Base-by-base conservation (phyloP, 163 green algal genomes). In the Chloromonas sp. region DNA sequence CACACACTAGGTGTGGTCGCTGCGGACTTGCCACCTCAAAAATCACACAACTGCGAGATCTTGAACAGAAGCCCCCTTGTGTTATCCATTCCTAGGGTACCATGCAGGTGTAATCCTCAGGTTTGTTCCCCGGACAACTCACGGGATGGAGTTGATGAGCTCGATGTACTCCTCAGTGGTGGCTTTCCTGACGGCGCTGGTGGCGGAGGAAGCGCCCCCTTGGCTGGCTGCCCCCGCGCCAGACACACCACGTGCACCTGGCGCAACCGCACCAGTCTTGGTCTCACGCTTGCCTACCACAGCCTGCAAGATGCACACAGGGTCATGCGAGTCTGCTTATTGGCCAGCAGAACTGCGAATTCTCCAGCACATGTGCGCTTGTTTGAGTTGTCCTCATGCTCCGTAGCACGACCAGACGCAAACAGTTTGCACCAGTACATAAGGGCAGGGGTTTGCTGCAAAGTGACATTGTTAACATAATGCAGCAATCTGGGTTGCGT, bases 141-240 rank as follows among this genome's bases (percentile, higher is more conserved):
- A 87, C 77, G 87, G 87, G 2, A 89, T 84, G 1, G 70, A 86
- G 3, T 85, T 84, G 1, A 92, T 84, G 82, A 91, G 79, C 87
- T 90, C 89, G 5, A 85, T 81, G 58, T 95, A 95, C 83, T 93
- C 84, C 1, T 90, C 90, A 0, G 84, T 89, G 70, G 82, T 86
- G 13, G 89, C 79, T 70, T 82, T 87, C 84, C 87, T 88, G 78
- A 80, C 36, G 2, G 84, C 84, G 36, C 85, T 79, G 15, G 79
- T 58, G 60, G 74, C 70, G 14, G 85, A 61, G 60, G 81, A 77
- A 61, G 85, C 70, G 2, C 78, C 74, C 82, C 85, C 90, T 89
- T 11, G 59, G 13, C 71, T 36, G 36, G 36, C 79, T 70, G 79
- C 79, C 2, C 2, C 1, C 1, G n/a, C 66, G 66, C 66, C 66